Base-by-base conservation (phyloP, 2,329 filamentous ascomycete species). In the Aspergillus candidus region DNA sequence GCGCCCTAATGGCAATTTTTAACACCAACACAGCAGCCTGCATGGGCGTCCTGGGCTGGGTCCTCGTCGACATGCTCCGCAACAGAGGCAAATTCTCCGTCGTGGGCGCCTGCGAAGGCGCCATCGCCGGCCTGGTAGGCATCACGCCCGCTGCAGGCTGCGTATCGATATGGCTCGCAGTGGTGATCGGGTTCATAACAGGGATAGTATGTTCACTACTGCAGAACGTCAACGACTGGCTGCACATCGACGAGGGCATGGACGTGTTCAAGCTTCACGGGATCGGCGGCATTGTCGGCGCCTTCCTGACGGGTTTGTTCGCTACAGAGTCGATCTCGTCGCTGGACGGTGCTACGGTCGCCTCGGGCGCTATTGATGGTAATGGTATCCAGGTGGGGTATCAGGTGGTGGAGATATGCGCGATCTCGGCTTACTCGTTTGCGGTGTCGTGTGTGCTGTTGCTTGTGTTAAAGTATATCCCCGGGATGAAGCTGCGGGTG, bases 251-350 rank as follows among this genome's bases (percentile, higher is more conserved):
- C 51, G 77, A 80, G 49, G 74, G 76, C 10, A 73, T 80, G 56
- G 75, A 80, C 48, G 75, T 80, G 34, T 80, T 80, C 68, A 79
- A 77, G 56, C 70, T 79, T 11, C 77, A 80, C 56, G 76, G 74
- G 12, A 68, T 78, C 17, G 78, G 77, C 33, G 78, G 77, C 15
- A 78, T 79, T 65, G 65, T 74, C 32, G 78, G 78, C 7, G 74
- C 74, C 22, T 77, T 80, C 61, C 56, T 80, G 37, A 80, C 77
- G 2, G 77, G 76, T 6, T 72, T 80, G 52, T 80, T 81, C 50
- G 77, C 76, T 31, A 68, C 69, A 17, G 47, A 58, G 17, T 63
- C 61, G 11, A 59, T 69, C 18, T 65, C 65, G 2, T 56, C 63
- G 2, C 69, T 80, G 33, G 77, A 79, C 43, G 76, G 76, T 36